Conservation (phyloP, 257 asterid genomes). For the Solanum tarijense region DNA sequence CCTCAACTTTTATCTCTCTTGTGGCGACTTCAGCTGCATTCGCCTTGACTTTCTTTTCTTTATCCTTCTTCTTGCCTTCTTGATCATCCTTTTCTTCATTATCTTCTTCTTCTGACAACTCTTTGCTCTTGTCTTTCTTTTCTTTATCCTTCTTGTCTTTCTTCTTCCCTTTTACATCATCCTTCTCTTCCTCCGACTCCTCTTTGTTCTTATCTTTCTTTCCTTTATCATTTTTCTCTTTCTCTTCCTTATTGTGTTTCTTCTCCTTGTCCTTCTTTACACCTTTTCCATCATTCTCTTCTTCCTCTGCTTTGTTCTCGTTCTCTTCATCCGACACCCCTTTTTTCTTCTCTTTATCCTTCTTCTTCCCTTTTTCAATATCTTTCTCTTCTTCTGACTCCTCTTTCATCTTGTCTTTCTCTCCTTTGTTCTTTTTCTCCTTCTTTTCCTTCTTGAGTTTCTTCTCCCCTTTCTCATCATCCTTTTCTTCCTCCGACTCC, state of each 20-base stretch:
- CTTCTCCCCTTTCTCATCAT: neutral
- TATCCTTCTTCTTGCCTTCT: neutral
- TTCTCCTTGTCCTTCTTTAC: constrained; percentile 12
- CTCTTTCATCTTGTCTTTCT: neutral
- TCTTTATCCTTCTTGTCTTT: neutral
- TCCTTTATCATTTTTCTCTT: constrained; percentile 1
- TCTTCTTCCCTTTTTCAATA: neutral
- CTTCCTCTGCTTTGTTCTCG: neutral
- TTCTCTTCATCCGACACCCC: neutral
- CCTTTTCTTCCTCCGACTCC: neutral
- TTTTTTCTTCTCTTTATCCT: neutral
- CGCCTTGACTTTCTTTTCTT: neutral
- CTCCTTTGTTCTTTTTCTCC: neutral
- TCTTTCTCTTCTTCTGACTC: neutral
- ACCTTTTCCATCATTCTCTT: neutral
- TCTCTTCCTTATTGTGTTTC: neutral
- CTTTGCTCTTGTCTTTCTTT: constrained; percentile 6
- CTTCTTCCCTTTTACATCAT: neutral
- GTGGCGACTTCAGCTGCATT: constrained; percentile 6
- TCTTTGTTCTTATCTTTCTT: constrained; percentile 5
- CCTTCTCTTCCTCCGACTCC: constrained; percentile 9
- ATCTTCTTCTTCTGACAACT: constrained; percentile 11
- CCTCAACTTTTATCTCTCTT: constrained; percentile 37
- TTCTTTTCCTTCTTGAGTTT: neutral
- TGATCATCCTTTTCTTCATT: neutral